These are phyloP conservation scores for Cutaneotrichosporon cyanovorans DNA, from an alignment of 1,284 basidiomycete genomes.

Conservation along the genomic window DNA sequence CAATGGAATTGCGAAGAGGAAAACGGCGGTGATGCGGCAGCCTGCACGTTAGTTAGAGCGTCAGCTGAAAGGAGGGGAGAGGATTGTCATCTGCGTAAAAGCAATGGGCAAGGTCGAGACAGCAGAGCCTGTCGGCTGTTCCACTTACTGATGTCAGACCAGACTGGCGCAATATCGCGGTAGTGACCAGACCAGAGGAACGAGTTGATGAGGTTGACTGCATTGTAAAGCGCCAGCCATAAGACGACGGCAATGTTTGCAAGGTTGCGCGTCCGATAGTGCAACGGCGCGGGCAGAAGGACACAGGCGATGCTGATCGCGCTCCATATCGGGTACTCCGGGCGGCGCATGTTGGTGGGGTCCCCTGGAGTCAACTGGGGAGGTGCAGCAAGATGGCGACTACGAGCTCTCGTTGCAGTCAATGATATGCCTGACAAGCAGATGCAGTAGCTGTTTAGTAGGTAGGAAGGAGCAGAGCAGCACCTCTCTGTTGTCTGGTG, in stretches of 20 bases:
- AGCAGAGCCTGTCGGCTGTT: no score
- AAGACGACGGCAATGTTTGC: conserved; percentile 52
- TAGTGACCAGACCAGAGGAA: conserved; percentile 59
- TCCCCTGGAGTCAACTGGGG: no score
- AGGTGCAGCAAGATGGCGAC: no score
- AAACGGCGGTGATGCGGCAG: conserved; percentile 40
- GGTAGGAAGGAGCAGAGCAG: no score
- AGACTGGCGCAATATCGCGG: conserved; percentile 54
- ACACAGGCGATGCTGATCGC: conserved; percentile 51
- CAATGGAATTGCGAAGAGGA: conserved; percentile 50
- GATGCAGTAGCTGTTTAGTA: no score
- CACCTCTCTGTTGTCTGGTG: no score
- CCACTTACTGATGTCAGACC: conserved; percentile 62
- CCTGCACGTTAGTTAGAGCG: conserved; percentile 19
- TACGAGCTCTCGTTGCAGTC: no score
- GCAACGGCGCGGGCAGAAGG: conserved; percentile 55
- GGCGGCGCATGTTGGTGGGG: conserved; percentile 20
- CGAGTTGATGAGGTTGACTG: conserved; percentile 53
- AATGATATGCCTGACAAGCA: no score
- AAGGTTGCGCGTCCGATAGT: conserved; percentile 55
- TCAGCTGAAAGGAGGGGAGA: neutral
- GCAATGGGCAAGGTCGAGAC: no score
- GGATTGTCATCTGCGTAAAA: no score
- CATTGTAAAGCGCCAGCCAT: conserved; percentile 54
- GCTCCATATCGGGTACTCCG: conserved; percentile 42